These are phyloP conservation scores for Tetrahymena elliotti DNA, from an alignment of 73 alveolate species.

Conservation along the genomic window DNA sequence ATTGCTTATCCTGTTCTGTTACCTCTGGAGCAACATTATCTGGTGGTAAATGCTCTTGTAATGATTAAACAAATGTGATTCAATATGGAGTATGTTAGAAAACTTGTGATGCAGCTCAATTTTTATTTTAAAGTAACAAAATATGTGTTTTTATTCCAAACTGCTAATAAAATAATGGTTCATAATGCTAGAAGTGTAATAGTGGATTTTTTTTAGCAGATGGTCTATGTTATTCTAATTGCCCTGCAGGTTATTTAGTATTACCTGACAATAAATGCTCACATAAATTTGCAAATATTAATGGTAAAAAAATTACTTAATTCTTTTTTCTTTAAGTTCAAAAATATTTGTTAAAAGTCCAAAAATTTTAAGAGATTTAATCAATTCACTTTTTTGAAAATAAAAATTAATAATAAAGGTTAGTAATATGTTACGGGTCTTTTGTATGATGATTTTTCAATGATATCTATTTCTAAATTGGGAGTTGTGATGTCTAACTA, in stretches of 20 bases:
- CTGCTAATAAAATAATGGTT: background rate
- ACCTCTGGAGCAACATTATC: background rate
- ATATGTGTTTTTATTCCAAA: background rate
- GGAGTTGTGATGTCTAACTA: background rate
- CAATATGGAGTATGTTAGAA: background rate
- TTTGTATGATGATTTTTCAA: background rate
- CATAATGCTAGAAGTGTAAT: background rate
- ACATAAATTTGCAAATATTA: background rate
- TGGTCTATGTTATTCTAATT: background rate
- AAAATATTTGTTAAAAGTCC: no score
- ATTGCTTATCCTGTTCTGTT: background rate
- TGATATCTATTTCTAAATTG: background rate
- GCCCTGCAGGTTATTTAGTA: background rate
- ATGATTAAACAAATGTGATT: background rate
- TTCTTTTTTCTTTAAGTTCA: background rate
- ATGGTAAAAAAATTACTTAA: background rate
- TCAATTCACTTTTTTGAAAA: no score
- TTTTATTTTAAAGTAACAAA: background rate
- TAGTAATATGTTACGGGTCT: background rate
- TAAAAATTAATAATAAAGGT: background rate
- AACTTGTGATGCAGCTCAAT: background rate
- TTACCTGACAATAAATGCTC: background rate
- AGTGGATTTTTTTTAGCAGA: background rate
- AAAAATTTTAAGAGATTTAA: no score
- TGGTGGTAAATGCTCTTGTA: background rate